Percentiles rank a stretch among this genome's conserved stretches.
Conservation (phyloP, 2,329 filamentous ascomycete species). For the Metarhizium sp. region DNA sequence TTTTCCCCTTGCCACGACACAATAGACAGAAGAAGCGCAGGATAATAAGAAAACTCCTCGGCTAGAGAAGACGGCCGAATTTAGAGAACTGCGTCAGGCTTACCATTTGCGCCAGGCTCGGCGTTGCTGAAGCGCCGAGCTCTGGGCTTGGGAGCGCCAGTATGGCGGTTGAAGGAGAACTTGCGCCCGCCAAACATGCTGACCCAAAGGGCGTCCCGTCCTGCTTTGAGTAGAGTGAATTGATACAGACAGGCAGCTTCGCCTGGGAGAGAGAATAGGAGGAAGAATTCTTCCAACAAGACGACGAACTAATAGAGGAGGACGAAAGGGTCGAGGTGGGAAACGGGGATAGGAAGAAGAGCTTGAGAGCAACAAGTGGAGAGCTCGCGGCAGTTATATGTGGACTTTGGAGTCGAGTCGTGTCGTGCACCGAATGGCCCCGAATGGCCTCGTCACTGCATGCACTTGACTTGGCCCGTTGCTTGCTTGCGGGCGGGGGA, state of each 20-base stretch:
- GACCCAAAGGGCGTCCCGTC: conserved; percentile 4
- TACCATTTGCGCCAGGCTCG: conserved; percentile 49
- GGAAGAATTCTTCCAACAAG: neutral
- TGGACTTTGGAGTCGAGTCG: neutral
- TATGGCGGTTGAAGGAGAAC: conserved; percentile 59
- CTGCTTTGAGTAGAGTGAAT: neutral
- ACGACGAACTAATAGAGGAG: neutral
- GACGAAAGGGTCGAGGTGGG: neutral
- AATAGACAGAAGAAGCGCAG: too few relatives aligned
- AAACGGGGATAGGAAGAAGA: neutral
- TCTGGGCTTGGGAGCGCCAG: conserved; percentile 46
- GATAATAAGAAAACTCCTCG: too few relatives aligned
- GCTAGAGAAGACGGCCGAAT: too few relatives aligned
- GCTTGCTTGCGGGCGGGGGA: neutral
- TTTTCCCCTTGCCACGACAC: too few relatives aligned
- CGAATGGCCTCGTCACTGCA: neutral
- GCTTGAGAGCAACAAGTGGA: neutral
- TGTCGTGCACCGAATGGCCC: neutral
- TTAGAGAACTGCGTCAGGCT: conserved; percentile 10
- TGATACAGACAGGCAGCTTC: neutral
- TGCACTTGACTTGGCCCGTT: neutral
- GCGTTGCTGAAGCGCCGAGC: conserved; percentile 48
- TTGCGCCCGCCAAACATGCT: conserved; percentile 49
- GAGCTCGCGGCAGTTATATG: conserved; percentile 2
- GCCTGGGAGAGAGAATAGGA: too few relatives aligned